Percentiles rank a stretch among this genome's conserved stretches.
Evolutionary conservation across 768 basidiomycete species (phyloP).

Genomic region (Inosperma sp.): DNA sequence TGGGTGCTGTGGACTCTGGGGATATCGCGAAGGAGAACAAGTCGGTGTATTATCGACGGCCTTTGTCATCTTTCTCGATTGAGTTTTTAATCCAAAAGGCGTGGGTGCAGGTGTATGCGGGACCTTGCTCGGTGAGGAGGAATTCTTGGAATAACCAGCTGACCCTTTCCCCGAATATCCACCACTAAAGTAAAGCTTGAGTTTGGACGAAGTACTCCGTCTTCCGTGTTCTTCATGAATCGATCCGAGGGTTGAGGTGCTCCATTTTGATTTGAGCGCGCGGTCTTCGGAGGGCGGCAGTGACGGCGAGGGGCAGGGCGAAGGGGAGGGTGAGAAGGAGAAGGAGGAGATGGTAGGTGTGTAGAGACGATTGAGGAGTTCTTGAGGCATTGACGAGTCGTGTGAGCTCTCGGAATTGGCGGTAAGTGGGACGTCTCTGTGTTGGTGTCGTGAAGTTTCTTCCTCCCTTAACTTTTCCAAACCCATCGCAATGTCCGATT

Average conservation of each 20-base stretch:
- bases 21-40: slow-evolving; percentile 10
- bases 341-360: slow-evolving; percentile 14
- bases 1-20: too few species aligned
- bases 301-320: slow-evolving; percentile 13
- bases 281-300: slow-evolving; percentile 18
- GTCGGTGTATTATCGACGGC: too few species aligned
- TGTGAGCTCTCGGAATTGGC: slow-evolving; percentile 1
- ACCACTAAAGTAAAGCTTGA: slow-evolving; percentile 38
- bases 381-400: neutral
- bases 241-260: slow-evolving; percentile 52
- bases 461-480: too few species aligned
- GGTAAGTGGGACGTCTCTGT: slow-evolving; percentile 2
- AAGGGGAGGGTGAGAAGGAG: slow-evolving; percentile 16
- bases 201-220: slow-evolving; percentile 28
- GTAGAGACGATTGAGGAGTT: slow-evolving; percentile 14
- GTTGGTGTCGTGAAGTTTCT: neutral
- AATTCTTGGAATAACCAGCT: neutral
- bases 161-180: slow-evolving; percentile 17
- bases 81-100: too few species aligned
- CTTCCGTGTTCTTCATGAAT: slow-evolving; percentile 32
- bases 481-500: too few species aligned
- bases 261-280: slow-evolving; percentile 57
- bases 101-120: neutral
- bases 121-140: neutral
- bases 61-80: too few species aligned